phyloP scores from a whole-genome alignment of 768 basidiomycete genomes.

The Termitomyces sp. region DNA sequence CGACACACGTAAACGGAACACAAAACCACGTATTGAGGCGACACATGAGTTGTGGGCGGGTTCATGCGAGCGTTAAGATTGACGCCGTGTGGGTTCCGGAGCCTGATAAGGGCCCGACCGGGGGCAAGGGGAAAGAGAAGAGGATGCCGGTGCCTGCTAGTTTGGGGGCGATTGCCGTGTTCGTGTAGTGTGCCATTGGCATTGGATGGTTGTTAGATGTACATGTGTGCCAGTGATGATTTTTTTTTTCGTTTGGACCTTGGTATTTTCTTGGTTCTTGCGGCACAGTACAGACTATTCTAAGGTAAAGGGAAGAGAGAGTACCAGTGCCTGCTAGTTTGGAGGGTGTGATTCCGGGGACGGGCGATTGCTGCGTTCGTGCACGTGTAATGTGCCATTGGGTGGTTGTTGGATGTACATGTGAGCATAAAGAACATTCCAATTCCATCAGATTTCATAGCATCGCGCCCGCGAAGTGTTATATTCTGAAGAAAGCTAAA shows the following conservation, averaged over 20 bases:
- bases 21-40: too few species aligned
- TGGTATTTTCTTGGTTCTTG: background rate
- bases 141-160: background rate
- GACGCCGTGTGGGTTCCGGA: slow-evolving; percentile 63
- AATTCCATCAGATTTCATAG: too few species aligned
- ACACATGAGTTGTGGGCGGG: slow-evolving; percentile 44
- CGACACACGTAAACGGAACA: slow-evolving; percentile 21
- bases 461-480: too few species aligned
- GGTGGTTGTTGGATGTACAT: background rate
- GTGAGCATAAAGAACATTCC: too few species aligned
- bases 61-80: slow-evolving; percentile 57
- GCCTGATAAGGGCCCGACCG: slow-evolving; percentile 9
- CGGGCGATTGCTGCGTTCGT: slow-evolving; percentile 46
- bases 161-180: slow-evolving; percentile 40
- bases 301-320: slow-evolving; percentile 17
- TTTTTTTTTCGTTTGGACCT: background rate
- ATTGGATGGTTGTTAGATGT: background rate
- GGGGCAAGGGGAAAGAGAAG: slow-evolving; percentile 17
- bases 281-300: background rate
- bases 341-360: slow-evolving; percentile 19
- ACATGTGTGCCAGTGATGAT: background rate
- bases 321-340: background rate
- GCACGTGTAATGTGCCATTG: slow-evolving; percentile 25
- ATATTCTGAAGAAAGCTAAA: too few species aligned
- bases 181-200: slow-evolving; percentile 40